Conservation (phyloP, 441 rosid species). For the Biscutella laevigata region DNA sequence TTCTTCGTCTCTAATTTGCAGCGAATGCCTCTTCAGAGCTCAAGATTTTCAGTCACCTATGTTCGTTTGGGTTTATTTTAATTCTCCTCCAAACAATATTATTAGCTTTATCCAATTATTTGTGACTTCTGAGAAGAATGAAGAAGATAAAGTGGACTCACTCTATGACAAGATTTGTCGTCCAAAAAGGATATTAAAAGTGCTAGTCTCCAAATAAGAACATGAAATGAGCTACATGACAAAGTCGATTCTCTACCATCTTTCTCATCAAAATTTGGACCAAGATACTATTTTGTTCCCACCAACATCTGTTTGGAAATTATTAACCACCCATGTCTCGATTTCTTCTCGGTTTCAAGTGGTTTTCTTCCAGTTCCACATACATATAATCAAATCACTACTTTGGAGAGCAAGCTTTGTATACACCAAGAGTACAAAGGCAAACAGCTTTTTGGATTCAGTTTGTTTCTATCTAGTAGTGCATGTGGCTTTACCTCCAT, state of each 20-base stretch:
- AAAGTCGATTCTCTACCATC: conserved; percentile 1
- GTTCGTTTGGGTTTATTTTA: too few relatives aligned
- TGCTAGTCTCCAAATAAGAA: conserved; percentile 20
- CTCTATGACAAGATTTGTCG: neutral
- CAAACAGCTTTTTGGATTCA: too few relatives aligned
- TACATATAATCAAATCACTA: conserved; percentile 4
- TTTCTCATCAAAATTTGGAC: neutral
- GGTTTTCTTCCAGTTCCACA: neutral
- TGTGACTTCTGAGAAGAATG: neutral
- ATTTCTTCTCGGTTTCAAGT: neutral
- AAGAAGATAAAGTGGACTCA: neutral
- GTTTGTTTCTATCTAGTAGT: too few relatives aligned
- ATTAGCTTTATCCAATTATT: too few relatives aligned
- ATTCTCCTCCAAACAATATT: too few relatives aligned
- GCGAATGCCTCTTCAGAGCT: too few relatives aligned
- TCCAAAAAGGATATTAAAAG: neutral
- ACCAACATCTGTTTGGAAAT: neutral
- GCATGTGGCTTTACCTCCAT: too few relatives aligned
- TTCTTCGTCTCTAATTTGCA: too few relatives aligned
- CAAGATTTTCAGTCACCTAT: too few relatives aligned
- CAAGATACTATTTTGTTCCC: neutral
- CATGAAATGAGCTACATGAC: conserved; percentile 4
- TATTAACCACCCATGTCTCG: neutral
- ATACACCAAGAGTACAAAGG: conserved; percentile 27
- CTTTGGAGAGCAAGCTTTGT: conserved; percentile 20